phyloP scores from a whole-genome alignment of 2,329 filamentous ascomycete genomes.

The Fusarium oligoseptatum region DNA sequence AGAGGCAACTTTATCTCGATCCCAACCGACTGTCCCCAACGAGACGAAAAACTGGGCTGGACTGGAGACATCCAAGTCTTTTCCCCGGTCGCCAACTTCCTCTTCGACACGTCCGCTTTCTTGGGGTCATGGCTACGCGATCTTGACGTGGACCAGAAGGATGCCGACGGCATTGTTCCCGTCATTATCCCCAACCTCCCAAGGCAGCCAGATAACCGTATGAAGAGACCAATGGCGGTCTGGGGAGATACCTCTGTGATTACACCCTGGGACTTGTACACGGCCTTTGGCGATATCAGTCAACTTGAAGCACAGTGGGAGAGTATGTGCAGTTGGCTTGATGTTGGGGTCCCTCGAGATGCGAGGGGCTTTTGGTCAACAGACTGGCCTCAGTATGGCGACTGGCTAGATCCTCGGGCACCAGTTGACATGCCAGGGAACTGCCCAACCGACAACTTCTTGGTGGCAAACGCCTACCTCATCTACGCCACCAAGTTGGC shows the following conservation, averaged over 20 bases:
- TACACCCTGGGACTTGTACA: conserved; percentile 55
- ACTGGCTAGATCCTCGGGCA: conserved; percentile 61
- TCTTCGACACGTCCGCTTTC: conserved; percentile 64
- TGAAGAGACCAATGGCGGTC: conserved; percentile 40
- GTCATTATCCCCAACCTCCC: conserved; percentile 21
- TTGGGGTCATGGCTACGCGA: conserved; percentile 50
- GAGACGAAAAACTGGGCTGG: conserved; percentile 65
- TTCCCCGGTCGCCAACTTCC: conserved; percentile 60
- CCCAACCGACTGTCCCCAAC: conserved; percentile 68
- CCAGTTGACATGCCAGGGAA: conserved; percentile 53
- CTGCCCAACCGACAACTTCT: conserved; percentile 53
- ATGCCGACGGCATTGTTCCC: neutral
- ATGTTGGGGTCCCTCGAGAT: conserved; percentile 26
- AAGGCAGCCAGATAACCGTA: neutral
- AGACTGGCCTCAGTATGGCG: conserved; percentile 28
- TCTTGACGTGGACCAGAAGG: conserved; percentile 31
- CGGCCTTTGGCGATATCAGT: conserved; percentile 51
- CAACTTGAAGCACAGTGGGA: conserved; percentile 53
- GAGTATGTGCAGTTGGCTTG: conserved; percentile 55
- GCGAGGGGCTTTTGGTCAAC: conserved; percentile 43
- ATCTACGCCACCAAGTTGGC: conserved; percentile 56
- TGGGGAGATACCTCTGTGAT: conserved; percentile 58
- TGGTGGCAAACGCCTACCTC: conserved; percentile 61
- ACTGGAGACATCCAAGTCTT: conserved; percentile 63
- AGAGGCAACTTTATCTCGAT: conserved; percentile 67